A percentile compares a stretch with the other conserved stretches of the same genome.
These are phyloP conservation scores for Rhododendron mucronatum DNA, from an alignment of 148 eudicot genomes.

Conservation along the genomic window DNA sequence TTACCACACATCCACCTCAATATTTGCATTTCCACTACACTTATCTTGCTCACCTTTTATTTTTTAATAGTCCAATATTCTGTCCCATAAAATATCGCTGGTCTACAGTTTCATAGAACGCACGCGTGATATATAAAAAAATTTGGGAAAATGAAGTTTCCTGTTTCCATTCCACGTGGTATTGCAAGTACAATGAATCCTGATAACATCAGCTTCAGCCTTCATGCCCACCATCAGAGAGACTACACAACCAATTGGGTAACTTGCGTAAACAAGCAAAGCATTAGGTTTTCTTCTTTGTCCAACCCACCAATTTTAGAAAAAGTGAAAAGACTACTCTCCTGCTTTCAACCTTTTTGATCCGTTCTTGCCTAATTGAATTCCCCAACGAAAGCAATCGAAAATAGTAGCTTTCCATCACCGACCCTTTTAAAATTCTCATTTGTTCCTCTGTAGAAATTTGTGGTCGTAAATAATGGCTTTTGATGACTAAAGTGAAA, in stretches of 20 bases:
- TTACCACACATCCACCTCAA: no score
- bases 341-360: neutral
- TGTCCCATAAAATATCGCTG: no score
- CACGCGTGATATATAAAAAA: no score
- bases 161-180: neutral
- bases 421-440: neutral
- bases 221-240: neutral
- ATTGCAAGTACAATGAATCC: neutral
- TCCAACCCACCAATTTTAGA: neutral
- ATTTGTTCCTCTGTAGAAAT: neutral
- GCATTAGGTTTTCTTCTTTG: neutral
- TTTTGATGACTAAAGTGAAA: neutral
- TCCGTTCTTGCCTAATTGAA: neutral
- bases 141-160: neutral
- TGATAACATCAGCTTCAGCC: neutral
- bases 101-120: no score
- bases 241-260: neutral
- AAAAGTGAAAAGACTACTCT: neutral
- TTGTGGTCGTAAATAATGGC: neutral
- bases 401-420: neutral
- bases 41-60: no score
- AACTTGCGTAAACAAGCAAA: constrained; percentile 1
- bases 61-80: no score
- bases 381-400: neutral
- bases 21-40: no score